phyloP scores from a whole-genome alignment of 495 filamentous ascomycete genomes.

The Penicillium desertorum region DNA sequence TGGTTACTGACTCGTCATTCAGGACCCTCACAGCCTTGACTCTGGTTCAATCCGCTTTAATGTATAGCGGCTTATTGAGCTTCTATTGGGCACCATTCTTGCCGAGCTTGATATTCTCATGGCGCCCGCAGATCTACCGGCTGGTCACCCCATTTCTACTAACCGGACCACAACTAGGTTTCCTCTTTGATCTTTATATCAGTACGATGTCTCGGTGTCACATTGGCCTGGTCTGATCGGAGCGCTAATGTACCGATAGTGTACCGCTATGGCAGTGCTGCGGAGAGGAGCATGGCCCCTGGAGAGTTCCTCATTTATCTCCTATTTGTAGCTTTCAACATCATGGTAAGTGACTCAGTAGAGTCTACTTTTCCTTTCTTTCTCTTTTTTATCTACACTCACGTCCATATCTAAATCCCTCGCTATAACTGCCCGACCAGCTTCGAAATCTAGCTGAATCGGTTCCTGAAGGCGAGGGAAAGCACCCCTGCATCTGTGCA shows the following conservation, averaged over 20 bases:
- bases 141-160: constrained; percentile 71
- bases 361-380: constrained; percentile 18
- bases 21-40: constrained; percentile 72
- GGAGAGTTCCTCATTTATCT: constrained; percentile 70
- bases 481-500: constrained; percentile 79
- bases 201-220: constrained; percentile 48
- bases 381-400: constrained; percentile 15
- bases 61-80: constrained; percentile 60
- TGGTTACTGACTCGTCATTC: constrained; percentile 24
- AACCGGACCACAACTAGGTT: constrained; percentile 58
- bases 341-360: constrained; percentile 58
- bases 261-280: constrained; percentile 62
- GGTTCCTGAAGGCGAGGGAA: constrained; percentile 99
- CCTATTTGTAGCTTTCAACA: constrained; percentile 56
- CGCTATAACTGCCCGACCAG: constrained; percentile 97
- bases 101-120: constrained; percentile 53
- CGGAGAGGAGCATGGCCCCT: constrained; percentile 62
- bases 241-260: constrained; percentile 48
- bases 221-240: constrained; percentile 13
- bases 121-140: constrained; percentile 70
- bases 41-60: constrained; percentile 60
- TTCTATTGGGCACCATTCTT: constrained; percentile 58
- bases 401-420: constrained; percentile 49
- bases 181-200: constrained; percentile 83
- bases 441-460: constrained; percentile 68